Evolutionary conservation across 108 stramenopile species (phyloP), one percentile per base, ranked within the genome.

Genomic region (Stephanodiscus minutulus): DNA sequence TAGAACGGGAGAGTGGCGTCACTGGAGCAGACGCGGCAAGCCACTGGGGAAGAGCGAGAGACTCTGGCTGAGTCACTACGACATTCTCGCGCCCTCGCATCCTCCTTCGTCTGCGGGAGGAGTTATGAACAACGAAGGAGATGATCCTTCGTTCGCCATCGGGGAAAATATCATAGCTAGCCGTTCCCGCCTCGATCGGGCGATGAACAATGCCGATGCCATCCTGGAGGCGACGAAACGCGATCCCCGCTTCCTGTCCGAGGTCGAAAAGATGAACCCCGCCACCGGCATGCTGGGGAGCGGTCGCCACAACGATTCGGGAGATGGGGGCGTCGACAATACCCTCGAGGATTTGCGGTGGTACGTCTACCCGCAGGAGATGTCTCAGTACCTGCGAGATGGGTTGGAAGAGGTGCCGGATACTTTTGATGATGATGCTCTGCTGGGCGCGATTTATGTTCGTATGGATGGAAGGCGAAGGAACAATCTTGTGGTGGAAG

Each of bases 1-100:
- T 71, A 81, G 88, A 8, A 92, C 88, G 13, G 88, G 91, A 11
- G 91, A 92, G 61, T 95, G 91, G 91, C 73, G 93, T 49, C 93
- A 95, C 60, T 84, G 81, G 77, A 85, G 82, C 66, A 83, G 93
- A 35, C 85, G 84, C 7, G 91, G 93, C 11, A 88, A 90, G 52
- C 93, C 93, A 5, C 57, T 95, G 43, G 93, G 93, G 25, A 73
- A 71, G 61, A 76, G 68, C 49, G 88, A 91, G 43, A 56, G 93
- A 54, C 72, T 66, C 18, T 95, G 93, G 93, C 60, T 95, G 67
- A 90, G 89, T 29, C 93, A 89, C 54, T 95, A 83, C 68, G 77
- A 87, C 60, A 36, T 82, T 7, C 50, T 76, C 11, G 49, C 68
- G 33, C 58, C 74, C 7, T 22, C 20, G 9, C 25, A 9, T 5